Percentiles rank a stretch among this genome's conserved stretches.
These are phyloP conservation scores for Albugo laibachii DNA, from an alignment of 352 stramenopile genomes.

Conservation along the genomic window DNA sequence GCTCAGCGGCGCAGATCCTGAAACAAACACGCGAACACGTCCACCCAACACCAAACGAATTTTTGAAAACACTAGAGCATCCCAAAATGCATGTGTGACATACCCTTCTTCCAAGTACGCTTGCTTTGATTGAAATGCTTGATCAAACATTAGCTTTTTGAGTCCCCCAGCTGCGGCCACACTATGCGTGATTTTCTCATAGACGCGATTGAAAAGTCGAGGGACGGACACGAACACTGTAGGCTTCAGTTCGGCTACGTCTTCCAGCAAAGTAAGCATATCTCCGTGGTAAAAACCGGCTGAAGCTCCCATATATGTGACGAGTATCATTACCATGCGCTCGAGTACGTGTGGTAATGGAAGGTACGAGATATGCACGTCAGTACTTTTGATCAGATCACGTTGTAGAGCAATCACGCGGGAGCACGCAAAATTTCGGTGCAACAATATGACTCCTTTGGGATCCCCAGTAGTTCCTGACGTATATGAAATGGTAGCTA, in stretches of 20 bases:
- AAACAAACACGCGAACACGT: constrained; percentile 79
- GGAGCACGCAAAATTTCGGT: constrained; percentile 43
- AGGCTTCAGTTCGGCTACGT: constrained; percentile 82
- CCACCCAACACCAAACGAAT: constrained; percentile 82
- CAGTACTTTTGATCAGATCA: constrained; percentile 15
- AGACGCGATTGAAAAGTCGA: constrained; percentile 90
- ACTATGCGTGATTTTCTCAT: constrained; percentile 83
- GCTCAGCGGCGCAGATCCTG: constrained; percentile 86
- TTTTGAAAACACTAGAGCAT: constrained; percentile 89
- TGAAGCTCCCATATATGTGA: constrained; percentile 68
- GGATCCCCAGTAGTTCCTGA: constrained; percentile 91
- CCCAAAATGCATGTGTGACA: constrained; percentile 67
- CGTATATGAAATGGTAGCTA: constrained; percentile 91
- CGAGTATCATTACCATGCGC: constrained; percentile 65
- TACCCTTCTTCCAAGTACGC: constrained; percentile 25
- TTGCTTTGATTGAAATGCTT: constrained; percentile 53
- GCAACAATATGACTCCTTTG: constrained; percentile 89
- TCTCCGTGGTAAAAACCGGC: constrained; percentile 72
- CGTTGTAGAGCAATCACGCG: constrained; percentile 17
- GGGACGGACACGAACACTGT: constrained; percentile 89
- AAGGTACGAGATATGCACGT: constrained; percentile 92
- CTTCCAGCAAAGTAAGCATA: constrained; percentile 82
- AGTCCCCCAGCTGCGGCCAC: constrained; percentile 50
- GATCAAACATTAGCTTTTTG: constrained; percentile 80
- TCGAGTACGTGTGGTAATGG: constrained; percentile 95